These are phyloP conservation scores for Linnemannia zychae DNA, from an alignment of 192 early-diverging fungal genomes.

Conservation along the genomic window DNA sequence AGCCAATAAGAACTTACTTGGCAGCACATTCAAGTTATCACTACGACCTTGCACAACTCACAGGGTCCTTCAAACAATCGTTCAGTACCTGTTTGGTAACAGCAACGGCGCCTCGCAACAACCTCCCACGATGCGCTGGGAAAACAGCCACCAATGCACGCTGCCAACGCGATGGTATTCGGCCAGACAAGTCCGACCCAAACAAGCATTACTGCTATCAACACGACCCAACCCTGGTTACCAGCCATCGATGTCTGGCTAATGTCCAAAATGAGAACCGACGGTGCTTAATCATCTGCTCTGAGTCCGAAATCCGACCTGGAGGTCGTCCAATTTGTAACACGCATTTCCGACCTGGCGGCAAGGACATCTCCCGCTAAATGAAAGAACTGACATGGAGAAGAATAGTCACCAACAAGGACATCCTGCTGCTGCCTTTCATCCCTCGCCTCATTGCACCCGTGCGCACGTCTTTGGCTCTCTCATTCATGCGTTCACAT, in stretches of 20 bases:
- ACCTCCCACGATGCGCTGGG: background rate
- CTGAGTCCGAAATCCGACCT: background rate
- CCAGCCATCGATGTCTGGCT: background rate
- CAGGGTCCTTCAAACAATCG: no score
- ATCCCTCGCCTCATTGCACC: no score
- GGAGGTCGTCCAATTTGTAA: background rate
- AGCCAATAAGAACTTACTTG: no score
- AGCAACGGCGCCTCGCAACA: background rate
- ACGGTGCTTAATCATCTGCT: background rate
- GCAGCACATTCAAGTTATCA: no score
- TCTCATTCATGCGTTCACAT: no score
- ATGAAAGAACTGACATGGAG: no score
- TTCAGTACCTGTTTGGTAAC: no score
- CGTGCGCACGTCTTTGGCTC: no score
- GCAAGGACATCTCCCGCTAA: background rate
- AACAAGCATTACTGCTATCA: background rate
- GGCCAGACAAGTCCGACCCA: no score
- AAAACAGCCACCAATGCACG: background rate
- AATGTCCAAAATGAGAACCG: background rate
- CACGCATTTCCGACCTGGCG: background rate
- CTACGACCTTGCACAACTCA: no score
- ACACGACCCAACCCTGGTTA: background rate
- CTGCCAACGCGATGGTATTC: background rate
- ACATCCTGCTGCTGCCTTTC: no score
- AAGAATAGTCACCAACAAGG: no score